A percentile compares a stretch with the other conserved stretches of the same genome.
Evolutionary conservation across 139 green algal species (phyloP).

Genomic region (Haematococcus sp.): DNA sequence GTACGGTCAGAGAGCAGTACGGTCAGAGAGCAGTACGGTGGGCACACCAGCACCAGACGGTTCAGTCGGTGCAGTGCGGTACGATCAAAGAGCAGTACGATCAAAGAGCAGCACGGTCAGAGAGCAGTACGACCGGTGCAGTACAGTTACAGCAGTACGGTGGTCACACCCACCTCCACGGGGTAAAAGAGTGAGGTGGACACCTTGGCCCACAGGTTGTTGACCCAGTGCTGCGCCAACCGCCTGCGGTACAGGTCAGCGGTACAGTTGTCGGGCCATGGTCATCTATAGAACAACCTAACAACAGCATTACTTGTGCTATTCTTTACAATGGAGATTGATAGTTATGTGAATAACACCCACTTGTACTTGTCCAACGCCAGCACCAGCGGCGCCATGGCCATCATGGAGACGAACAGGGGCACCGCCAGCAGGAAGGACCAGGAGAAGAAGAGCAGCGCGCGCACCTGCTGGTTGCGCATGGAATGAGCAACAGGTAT

Average conservation of each 20-base stretch:
- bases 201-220: conserved; percentile 92
- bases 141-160: background rate
- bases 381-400: conserved; percentile 70
- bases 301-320: background rate
- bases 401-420: conserved; percentile 85
- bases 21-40: no score
- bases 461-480: conserved; percentile 54
- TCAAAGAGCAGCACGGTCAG: background rate
- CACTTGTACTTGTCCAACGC: conserved; percentile 79
- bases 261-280: no score
- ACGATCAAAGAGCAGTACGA: background rate
- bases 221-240: conserved; percentile 78
- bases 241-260: conserved; percentile 23
- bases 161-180: conserved; percentile 56
- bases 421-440: conserved; percentile 79
- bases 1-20: no score
- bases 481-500: conserved; percentile 18
- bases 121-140: background rate
- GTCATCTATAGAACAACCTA: background rate
- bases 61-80: no score
- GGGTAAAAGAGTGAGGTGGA: conserved; percentile 80
- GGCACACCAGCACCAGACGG: no score
- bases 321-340: background rate
- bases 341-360: background rate
- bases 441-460: conserved; percentile 76